phyloP scores from a whole-genome alignment of 371 early-diverging fungal species.

The Mucor piriformis region DNA sequence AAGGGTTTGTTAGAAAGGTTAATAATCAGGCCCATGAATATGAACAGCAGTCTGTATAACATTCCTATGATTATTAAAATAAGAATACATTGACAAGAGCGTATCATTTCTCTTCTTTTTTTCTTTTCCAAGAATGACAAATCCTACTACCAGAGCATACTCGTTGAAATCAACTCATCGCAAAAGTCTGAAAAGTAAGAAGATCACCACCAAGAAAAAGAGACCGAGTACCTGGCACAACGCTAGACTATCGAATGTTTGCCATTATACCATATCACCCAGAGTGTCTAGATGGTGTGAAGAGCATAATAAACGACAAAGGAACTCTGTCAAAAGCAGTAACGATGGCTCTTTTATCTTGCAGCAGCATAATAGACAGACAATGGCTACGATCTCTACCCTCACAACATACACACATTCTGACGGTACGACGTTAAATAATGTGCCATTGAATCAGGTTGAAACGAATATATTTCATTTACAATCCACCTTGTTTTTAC shows the following conservation, averaged over 20 bases:
- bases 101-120: background rate
- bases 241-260: too few relatives aligned
- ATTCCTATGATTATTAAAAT: too few relatives aligned
- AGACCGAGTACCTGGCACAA: background rate
- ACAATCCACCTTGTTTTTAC: slow-evolving; percentile 45
- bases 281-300: background rate
- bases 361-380: slow-evolving; percentile 6
- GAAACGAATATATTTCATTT: slow-evolving; percentile 39
- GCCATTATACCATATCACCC: background rate
- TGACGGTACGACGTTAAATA: background rate
- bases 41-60: too few relatives aligned
- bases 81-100: too few relatives aligned
- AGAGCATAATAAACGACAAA: too few relatives aligned
- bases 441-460: too few relatives aligned
- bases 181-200: background rate
- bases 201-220: too few relatives aligned
- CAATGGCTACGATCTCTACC: slow-evolving; percentile 21
- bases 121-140: background rate
- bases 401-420: background rate
- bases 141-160: background rate
- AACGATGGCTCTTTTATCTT: background rate
- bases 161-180: background rate
- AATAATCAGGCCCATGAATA: too few relatives aligned
- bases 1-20: too few relatives aligned
- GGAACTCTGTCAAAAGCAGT: background rate